Evolutionary conservation across 2,329 filamentous ascomycete species (phyloP).

Genomic region (Plenodomus biglobosus): DNA sequence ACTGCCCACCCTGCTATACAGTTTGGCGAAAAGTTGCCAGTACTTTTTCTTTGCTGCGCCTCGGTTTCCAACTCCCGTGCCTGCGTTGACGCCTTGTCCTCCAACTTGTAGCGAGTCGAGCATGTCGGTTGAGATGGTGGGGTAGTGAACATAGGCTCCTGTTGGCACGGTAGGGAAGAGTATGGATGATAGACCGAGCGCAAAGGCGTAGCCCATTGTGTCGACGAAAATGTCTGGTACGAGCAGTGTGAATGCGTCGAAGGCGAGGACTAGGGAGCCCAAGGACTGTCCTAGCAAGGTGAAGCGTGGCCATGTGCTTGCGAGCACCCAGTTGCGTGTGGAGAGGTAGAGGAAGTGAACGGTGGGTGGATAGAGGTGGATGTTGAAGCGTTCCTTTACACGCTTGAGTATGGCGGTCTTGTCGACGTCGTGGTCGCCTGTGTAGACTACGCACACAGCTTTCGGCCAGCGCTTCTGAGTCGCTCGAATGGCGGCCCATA

Average conservation of each 20-base stretch:
- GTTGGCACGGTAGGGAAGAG: conserved; percentile 81
- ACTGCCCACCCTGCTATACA: conserved; percentile 82
- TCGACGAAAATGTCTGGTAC: conserved; percentile 94
- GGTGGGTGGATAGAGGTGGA: conserved; percentile 78
- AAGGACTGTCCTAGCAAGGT: conserved; percentile 93
- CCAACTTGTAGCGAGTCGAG: conserved; percentile 67
- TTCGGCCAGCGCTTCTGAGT: conserved; percentile 88
- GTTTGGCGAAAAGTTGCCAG: conserved; percentile 79
- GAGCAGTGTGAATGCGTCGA: conserved; percentile 89
- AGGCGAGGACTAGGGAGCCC: conserved; percentile 82
- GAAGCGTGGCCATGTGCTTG: conserved; percentile 86
- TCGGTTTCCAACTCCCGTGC: conserved; percentile 70
- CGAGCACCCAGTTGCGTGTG: conserved; percentile 81
- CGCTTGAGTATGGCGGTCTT: conserved; percentile 76
- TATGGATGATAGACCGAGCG: conserved; percentile 77
- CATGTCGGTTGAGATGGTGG: conserved; percentile 98
- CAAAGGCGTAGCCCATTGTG: conserved; percentile 97
- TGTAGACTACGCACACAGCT: conserved; percentile 90
- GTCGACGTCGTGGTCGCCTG: conserved; percentile 85
- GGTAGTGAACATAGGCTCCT: conserved; percentile 94
- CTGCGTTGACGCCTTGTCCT: conserved; percentile 76
- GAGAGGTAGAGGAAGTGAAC: conserved; percentile 89
- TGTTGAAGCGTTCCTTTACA: conserved; percentile 86
- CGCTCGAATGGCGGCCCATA: conserved; percentile 92
- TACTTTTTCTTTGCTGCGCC: conserved; percentile 76